phyloP scores from a whole-genome alignment of 495 filamentous ascomycete genomes.

The Lepidopterella palustris region DNA sequence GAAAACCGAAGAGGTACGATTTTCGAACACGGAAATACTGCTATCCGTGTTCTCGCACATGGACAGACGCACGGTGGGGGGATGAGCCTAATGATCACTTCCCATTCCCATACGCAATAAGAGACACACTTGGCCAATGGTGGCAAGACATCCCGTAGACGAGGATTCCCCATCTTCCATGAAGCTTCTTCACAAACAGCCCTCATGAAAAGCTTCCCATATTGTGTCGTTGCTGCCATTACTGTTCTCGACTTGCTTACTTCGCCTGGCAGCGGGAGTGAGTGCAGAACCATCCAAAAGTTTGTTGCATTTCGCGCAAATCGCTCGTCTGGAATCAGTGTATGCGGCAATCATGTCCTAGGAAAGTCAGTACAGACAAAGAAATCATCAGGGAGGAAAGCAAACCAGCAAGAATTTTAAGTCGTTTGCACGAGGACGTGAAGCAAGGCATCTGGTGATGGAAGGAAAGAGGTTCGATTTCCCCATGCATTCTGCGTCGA shows the following conservation, averaged over 20 bases:
- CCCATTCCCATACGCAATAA: constrained; percentile 4
- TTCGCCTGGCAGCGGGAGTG: constrained; percentile 21
- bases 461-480: constrained; percentile 5
- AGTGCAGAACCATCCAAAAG: constrained; percentile 8
- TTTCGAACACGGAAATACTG: constrained; percentile 12
- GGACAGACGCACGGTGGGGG: constrained; percentile 19
- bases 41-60: not conserved
- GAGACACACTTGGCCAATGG: constrained; percentile 15
- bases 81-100: not conserved
- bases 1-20: constrained; percentile 14
- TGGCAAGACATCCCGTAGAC: not conserved
- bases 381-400: not conserved
- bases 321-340: constrained; percentile 10
- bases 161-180: not conserved
- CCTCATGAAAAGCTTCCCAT: constrained; percentile 31
- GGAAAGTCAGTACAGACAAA: not conserved
- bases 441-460: constrained; percentile 23
- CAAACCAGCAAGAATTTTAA: constrained; percentile 27
- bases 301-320: constrained; percentile 24
- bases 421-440: constrained; percentile 18
- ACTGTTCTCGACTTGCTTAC: constrained; percentile 9
- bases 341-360: constrained; percentile 34
- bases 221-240: constrained; percentile 2
- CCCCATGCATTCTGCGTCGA: constrained; percentile 25
- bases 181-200: constrained; percentile 18